Evolutionary conservation across 257 asterid species (phyloP), one percentile per base, ranked within the genome.

Genomic region (Ilex aquifolium): DNA sequence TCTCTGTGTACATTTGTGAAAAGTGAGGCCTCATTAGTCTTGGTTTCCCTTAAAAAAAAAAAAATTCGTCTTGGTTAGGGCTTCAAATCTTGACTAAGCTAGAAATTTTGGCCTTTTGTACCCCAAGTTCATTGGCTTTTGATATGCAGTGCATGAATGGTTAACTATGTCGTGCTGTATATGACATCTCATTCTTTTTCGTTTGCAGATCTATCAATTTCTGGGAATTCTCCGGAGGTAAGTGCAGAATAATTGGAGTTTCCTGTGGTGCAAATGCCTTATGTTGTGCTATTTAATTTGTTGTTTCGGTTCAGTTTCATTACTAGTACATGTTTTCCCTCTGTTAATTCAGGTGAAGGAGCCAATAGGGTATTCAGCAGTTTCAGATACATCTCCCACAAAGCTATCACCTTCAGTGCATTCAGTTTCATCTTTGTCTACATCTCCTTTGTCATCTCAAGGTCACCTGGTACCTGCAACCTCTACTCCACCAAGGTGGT

Each of bases 401-500:
- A 88, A 88, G 79, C 78, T 82, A 63, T 88, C 91, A 57, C 88
- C 95, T 39, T 83, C 95, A 14, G 81, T 65, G 63, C 88, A 81
- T 73, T 85, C 97, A 59, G 76, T 89, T 62, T 83, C 97, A 30
- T 85, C 97, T 53, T 31, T 74, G 17, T 75, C 93, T 39, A 65
- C 84, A 66, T 84, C 89, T 44, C 95, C 95, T 57, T 65, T 85
- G 39, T 80, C 97, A 32, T 80, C 95, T 69, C 85, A 67, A 64
- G 71, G 87, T 66, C 86, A 80, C 68, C 69, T 74, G 50, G 80
- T 78, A 65, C 96, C 88, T 73, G 83, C 85, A 59, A 85, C 66
- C 77, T 79, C 84, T 0, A 87, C 90, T 67, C 91, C 92, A 68
- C 79, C 96, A 48, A 86, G 90, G 73, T 74, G 85, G 91, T 86